Percentiles rank a stretch among this genome's conserved stretches.
Evolutionary conservation across 306 rosid genomes (phyloP).

Genomic region (Prunus kanzakura): DNA sequence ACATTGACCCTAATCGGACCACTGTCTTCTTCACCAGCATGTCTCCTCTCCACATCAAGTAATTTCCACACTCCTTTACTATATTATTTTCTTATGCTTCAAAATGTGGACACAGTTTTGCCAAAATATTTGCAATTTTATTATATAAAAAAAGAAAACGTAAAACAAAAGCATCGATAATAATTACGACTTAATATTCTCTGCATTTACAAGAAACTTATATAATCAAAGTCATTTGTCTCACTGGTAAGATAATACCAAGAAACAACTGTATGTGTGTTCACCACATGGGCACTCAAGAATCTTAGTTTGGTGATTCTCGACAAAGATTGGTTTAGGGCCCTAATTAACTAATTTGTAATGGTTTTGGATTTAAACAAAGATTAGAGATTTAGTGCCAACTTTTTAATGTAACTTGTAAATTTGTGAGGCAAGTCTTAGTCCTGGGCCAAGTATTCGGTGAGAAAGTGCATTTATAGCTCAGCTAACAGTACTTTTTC

Average conservation of each 20-base stretch:
- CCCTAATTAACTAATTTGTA: background rate
- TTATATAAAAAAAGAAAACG: background rate
- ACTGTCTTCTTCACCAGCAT: conserved; percentile 76
- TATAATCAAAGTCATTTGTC: background rate
- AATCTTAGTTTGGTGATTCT: background rate
- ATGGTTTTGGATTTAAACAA: background rate
- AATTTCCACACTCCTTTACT: conserved; percentile 2
- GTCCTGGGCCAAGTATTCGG: background rate
- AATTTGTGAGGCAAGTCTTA: background rate
- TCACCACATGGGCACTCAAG: background rate
- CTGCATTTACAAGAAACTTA: background rate
- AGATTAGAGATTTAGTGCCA: background rate
- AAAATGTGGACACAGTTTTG: background rate
- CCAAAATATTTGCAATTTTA: background rate
- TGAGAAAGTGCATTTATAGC: background rate
- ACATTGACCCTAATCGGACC: conserved; percentile 74
- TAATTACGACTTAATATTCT: background rate
- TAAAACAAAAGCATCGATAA: background rate
- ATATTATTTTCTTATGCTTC: background rate
- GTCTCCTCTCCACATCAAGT: conserved; percentile 99
- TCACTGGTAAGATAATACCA: background rate
- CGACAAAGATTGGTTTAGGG: too few species aligned
- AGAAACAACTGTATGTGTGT: background rate
- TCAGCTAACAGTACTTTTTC: background rate
- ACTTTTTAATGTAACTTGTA: background rate